Percentiles rank a stretch among this genome's conserved stretches.
These are phyloP conservation scores for Tylopilus sp. DNA, from an alignment of 768 basidiomycete species.

Conservation along the genomic window DNA sequence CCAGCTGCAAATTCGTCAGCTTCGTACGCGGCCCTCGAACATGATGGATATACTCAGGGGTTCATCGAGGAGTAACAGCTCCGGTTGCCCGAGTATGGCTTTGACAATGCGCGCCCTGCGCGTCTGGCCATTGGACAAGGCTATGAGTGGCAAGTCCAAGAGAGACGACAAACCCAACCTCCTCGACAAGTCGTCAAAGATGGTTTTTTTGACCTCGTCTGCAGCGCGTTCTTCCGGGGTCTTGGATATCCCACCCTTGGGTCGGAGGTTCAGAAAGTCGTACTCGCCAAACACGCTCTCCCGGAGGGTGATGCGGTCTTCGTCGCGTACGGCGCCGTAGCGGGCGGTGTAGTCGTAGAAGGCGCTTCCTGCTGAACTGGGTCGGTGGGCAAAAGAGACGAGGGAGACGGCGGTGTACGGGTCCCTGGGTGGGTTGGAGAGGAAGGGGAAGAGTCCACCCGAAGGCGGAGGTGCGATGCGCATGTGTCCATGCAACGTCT, in stretches of 20 bases:
- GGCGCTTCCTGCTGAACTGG: conserved; percentile 54
- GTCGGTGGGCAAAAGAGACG: conserved; percentile 68
- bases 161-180: conserved; percentile 56
- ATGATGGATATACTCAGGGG: conserved; percentile 62
- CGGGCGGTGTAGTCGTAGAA: conserved; percentile 94
- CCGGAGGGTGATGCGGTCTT: conserved; percentile 73
- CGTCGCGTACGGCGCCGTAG: conserved; percentile 85
- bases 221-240: conserved; percentile 22
- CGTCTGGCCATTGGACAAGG: conserved; percentile 90
- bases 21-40: background rate
- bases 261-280: conserved; percentile 33
- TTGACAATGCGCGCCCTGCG: conserved; percentile 79
- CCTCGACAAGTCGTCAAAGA: conserved; percentile 53
- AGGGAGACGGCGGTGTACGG: conserved; percentile 48
- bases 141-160: conserved; percentile 81
- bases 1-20: conserved; percentile 53
- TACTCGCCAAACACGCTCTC: conserved; percentile 64
- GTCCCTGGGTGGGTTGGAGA: conserved; percentile 43
- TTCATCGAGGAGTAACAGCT: conserved; percentile 85
- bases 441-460: conserved; percentile 75
- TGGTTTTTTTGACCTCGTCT: conserved; percentile 26
- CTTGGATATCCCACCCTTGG: conserved; percentile 18
- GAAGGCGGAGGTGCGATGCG: conserved; percentile 64
- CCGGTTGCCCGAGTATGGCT: conserved; percentile 66
- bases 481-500: conserved; percentile 70